These are phyloP conservation scores for Chaetomiaceae sp. DNA, from an alignment of 2,329 filamentous ascomycete species.

Conservation along the genomic window DNA sequence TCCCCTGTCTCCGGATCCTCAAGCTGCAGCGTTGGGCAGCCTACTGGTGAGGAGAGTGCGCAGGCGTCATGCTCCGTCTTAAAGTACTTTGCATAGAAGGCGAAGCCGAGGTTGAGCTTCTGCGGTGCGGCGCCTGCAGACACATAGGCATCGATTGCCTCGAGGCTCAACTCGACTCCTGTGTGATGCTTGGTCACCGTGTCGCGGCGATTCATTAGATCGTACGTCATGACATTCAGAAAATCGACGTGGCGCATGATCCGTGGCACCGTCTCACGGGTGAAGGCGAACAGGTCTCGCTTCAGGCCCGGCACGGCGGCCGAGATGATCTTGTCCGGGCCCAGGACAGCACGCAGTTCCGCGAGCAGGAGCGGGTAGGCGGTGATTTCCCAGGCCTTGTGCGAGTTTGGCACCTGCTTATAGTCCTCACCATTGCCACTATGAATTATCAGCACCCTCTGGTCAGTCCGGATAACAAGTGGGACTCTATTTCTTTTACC, in stretches of 20 bases:
- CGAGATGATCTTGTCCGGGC: conserved; percentile 56
- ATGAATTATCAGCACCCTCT: neutral
- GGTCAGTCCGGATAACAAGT: no score
- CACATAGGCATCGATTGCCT: conserved; percentile 56
- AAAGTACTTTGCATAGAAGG: conserved; percentile 68
- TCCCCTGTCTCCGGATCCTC: conserved; percentile 56
- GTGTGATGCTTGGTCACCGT: conserved; percentile 61
- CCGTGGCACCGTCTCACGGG: conserved; percentile 48
- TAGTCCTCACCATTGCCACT: conserved; percentile 66
- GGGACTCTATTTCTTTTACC: conserved; percentile 12
- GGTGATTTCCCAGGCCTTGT: conserved; percentile 56
- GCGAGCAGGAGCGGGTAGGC: conserved; percentile 58
- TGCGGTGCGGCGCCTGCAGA: conserved; percentile 49
- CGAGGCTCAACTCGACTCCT: conserved; percentile 50
- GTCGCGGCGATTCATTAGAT: conserved; percentile 70
- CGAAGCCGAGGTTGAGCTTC: conserved; percentile 62
- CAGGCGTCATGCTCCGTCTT: conserved; percentile 44
- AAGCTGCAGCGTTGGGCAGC: conserved; percentile 55
- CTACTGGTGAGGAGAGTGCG: conserved; percentile 45
- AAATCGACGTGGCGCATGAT: conserved; percentile 61
- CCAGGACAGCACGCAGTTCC: conserved; percentile 55
- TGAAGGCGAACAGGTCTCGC: conserved; percentile 66
- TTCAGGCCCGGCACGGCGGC: conserved; percentile 61
- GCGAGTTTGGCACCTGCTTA: conserved; percentile 54
- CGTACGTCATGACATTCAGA: conserved; percentile 69